Base-by-base conservation (phyloP, 2,329 filamentous ascomycete genomes). In the Remersonia thermophila region DNA sequence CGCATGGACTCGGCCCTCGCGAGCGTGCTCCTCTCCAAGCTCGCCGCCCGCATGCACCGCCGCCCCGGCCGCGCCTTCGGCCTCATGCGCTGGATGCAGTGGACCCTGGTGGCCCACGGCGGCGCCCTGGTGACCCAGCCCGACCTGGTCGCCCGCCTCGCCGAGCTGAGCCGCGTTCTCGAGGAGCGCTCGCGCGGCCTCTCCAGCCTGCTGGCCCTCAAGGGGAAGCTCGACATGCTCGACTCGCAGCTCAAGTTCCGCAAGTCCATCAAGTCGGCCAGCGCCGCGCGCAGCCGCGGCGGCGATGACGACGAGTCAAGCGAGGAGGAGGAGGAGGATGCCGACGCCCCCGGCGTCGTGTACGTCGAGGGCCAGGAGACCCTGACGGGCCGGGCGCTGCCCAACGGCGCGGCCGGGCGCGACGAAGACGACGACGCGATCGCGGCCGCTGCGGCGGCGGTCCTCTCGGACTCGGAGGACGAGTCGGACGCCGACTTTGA, bases 41-140 rank as follows among this genome's bases (percentile, higher is more conserved):
- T 98, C 35, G 84, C 91, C 7, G 82, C 93, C 48, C 74, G 87
- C 40, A 73, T 98, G 55, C 80, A 94, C 59, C 75, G 81, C 47
- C 77, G 85, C 30, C 91, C 91, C 1, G 91, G 89, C 3, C 76
- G 91, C 37, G 89, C 91, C 11, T 86, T 87, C 35, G 83, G 80
- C 53, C 73, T 98, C 23, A 87, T 95, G 71, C 75, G 82, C 12
- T 98, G 91, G 87, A 82, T 96, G 30, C 87, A 95, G 60, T 94
- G 86, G 84, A 89, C 85, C 1, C 73, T 95, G 37, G 77, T 95
- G 25, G 80, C 83, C 2, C 91, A 98, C 54, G 91, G 91, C 47
- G 91, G 89, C 46, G 87, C 87, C 36, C 68, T 98, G 34, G 84
- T 87, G 9, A 80, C 80, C 23, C 84, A 93, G 56, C 77, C 83